Conservation (phyloP, 2,329 filamentous ascomycete genomes). For the Trichoderma sp. region DNA sequence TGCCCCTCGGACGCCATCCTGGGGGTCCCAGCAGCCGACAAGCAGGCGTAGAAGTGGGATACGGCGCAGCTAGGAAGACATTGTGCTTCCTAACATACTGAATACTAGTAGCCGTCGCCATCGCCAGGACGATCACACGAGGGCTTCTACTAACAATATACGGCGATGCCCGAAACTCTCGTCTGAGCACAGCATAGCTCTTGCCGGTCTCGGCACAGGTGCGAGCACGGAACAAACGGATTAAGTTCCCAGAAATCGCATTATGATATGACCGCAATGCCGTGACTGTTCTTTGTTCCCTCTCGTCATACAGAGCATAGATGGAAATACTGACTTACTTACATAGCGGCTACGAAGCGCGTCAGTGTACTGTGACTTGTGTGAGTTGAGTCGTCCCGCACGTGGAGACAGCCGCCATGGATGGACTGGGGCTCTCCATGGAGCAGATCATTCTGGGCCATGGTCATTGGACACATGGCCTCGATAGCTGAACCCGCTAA, state of each 20-base stretch:
- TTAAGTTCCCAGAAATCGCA: no score
- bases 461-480: slow-evolving; percentile 33
- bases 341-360: background rate
- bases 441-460: slow-evolving; percentile 33
- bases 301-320: background rate
- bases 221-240: no score
- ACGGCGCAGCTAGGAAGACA: background rate
- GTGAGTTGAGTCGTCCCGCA: background rate
- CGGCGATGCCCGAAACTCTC: no score
- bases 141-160: background rate
- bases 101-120: no score
- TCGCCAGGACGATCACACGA: background rate
- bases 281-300: background rate
- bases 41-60: slow-evolving; percentile 25
- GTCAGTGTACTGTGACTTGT: background rate
- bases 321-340: no score
- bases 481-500: slow-evolving; percentile 34
- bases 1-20: background rate
- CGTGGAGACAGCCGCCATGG: slow-evolving; percentile 20
- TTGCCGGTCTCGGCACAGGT: no score
- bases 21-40: slow-evolving; percentile 14
- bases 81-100: background rate
- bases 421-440: slow-evolving; percentile 28
- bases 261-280: background rate
- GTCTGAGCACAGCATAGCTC: no score